These are phyloP conservation scores for Diaporthe batatas DNA, from an alignment of 2,329 filamentous ascomycete genomes.

Conservation along the genomic window DNA sequence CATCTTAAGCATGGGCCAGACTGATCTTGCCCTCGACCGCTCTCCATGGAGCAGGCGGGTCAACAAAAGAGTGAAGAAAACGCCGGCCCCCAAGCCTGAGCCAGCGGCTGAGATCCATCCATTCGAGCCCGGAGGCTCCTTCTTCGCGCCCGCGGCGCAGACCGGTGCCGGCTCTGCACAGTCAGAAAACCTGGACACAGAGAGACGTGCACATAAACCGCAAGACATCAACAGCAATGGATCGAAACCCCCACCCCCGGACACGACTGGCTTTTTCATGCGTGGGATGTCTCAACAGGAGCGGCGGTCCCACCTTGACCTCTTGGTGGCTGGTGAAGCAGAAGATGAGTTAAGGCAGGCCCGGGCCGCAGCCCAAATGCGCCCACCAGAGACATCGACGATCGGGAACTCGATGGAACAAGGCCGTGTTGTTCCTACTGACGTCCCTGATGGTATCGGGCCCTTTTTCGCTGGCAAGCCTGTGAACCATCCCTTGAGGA, in stretches of 20 bases:
- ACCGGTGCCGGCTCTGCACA: background rate
- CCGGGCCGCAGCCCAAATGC: background rate
- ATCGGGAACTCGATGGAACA: background rate
- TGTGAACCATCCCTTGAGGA: background rate
- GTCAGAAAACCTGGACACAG: background rate
- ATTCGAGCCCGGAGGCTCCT: conserved; percentile 9
- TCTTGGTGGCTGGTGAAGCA: background rate
- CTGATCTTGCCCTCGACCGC: background rate
- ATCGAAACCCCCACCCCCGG: background rate
- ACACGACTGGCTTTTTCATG: background rate
- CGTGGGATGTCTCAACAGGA: background rate
- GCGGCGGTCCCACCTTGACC: background rate
- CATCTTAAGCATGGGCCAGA: background rate
- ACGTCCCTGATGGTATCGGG: background rate
- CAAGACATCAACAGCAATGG: background rate
- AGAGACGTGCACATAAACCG: background rate
- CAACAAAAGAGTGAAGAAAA: background rate
- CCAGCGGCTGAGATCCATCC: background rate
- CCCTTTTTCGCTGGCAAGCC: conserved; percentile 11
- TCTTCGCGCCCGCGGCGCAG: background rate
- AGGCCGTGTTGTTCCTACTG: background rate
- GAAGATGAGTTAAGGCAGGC: background rate
- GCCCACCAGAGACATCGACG: background rate
- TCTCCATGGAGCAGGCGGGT: background rate
- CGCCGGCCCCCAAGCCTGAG: background rate